Conservation (phyloP, 2,329 filamentous ascomycete genomes). For the Aspergillus phoenicis region DNA sequence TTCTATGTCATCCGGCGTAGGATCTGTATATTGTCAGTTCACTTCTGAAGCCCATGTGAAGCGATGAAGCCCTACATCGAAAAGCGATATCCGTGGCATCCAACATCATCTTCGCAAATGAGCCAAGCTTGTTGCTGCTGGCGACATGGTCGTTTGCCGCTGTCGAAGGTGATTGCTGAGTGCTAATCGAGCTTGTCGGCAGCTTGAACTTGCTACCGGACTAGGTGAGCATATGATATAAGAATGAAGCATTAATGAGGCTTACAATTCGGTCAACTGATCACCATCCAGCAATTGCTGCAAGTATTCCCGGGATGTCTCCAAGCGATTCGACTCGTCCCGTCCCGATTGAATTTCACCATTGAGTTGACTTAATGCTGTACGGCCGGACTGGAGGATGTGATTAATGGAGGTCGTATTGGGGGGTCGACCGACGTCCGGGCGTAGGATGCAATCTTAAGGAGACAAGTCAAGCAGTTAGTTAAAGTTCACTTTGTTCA, state of each 20-base stretch:
- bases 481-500: constrained; percentile 22
- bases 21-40: constrained; percentile 35
- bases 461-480: constrained; percentile 24
- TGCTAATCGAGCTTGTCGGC: constrained; percentile 31
- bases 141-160: constrained; percentile 25
- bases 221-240: constrained; percentile 19
- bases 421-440: constrained; percentile 46
- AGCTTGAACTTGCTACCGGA: constrained; percentile 46
- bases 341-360: constrained; percentile 65
- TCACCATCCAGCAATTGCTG: constrained; percentile 71
- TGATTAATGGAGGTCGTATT: constrained; percentile 44
- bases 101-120: constrained; percentile 59
- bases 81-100: constrained; percentile 49
- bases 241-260: constrained; percentile 9
- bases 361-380: constrained; percentile 68
- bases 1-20: constrained; percentile 30
- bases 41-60: not conserved
- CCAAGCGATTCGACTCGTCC: constrained; percentile 62
- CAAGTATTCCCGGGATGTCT: constrained; percentile 73
- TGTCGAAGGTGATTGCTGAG: constrained; percentile 22
- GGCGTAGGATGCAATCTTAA: constrained; percentile 45
- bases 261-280: constrained; percentile 55
- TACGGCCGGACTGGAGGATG: constrained; percentile 55
- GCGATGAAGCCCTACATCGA: constrained; percentile 39
- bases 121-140: constrained; percentile 45